Evolutionary conservation across 164 flowering plant species (phyloP).

Genomic region (Piper longum): DNA sequence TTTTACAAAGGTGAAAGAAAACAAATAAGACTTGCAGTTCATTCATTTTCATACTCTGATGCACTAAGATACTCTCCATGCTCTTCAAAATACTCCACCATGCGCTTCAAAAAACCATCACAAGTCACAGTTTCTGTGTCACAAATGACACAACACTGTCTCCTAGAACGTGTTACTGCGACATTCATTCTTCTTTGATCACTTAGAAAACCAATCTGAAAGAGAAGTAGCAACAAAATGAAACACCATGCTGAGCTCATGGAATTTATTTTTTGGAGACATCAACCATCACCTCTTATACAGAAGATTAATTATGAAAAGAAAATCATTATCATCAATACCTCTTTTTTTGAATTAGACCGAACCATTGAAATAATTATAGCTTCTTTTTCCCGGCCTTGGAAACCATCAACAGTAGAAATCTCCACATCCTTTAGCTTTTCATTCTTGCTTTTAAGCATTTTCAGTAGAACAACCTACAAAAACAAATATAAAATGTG

Average conservation of each 20-base stretch:
- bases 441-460: conserved; percentile 55
- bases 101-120: conserved; percentile 72
- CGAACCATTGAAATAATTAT: conserved; percentile 96
- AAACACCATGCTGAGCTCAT: neutral
- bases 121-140: conserved; percentile 86
- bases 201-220: conserved; percentile 85
- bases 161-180: conserved; percentile 94
- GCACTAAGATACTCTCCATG: conserved; percentile 92
- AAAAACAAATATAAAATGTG: neutral
- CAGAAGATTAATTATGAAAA: neutral
- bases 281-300: neutral
- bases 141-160: conserved; percentile 91
- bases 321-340: conserved; percentile 8
- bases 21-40: neutral
- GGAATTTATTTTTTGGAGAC: no score
- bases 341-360: conserved; percentile 88
- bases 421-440: conserved; percentile 74
- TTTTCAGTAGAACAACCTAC: conserved; percentile 76
- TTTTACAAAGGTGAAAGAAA: neutral
- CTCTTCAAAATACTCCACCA: conserved; percentile 90
- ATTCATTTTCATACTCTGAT: conserved; percentile 63
- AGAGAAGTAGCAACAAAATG: neutral
- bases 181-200: conserved; percentile 95
- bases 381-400: conserved; percentile 96
- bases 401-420: conserved; percentile 98